A percentile compares a stretch with the other conserved stretches of the same genome.
Conservation (phyloP, 2,329 filamentous ascomycete species). For the Calonectria fujianensis region DNA sequence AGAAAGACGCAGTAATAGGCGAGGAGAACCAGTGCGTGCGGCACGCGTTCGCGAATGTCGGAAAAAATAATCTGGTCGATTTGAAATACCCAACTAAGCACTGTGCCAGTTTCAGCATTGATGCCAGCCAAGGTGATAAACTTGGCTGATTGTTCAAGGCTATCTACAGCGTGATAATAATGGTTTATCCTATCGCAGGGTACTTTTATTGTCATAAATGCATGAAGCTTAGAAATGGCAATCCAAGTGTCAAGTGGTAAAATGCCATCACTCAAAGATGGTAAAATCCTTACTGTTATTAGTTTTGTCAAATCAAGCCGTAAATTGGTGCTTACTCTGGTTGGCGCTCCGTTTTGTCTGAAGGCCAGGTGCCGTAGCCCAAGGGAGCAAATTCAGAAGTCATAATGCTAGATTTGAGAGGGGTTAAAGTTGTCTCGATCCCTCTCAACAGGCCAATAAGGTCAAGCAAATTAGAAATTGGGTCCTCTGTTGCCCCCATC, state of each 20-base stretch:
- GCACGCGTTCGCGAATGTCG: constrained; percentile 48
- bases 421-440: constrained; percentile 46
- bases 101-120: constrained; percentile 45
- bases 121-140: constrained; percentile 47
- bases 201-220: constrained; percentile 41
- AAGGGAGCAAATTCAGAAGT: constrained; percentile 50
- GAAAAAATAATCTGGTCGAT: constrained; percentile 48
- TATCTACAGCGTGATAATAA: constrained; percentile 46
- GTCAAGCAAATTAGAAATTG: constrained; percentile 47
- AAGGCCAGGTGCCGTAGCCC: constrained; percentile 44
- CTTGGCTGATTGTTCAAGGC: constrained; percentile 42
- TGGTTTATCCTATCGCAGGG: constrained; percentile 39
- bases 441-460: constrained; percentile 47
- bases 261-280: constrained; percentile 44
- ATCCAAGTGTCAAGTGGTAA: constrained; percentile 49
- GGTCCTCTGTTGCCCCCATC: constrained; percentile 39
- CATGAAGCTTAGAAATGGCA: constrained; percentile 44
- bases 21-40: constrained; percentile 53
- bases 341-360: background rate
- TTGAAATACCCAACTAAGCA: constrained; percentile 51
- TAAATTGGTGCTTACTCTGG: background rate
- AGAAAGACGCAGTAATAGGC: constrained; percentile 51
- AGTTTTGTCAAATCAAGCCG: background rate
- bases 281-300: constrained; percentile 19
- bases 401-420: constrained; percentile 40